Evolutionary conservation across 2,329 filamentous ascomycete species (phyloP), one percentile per base, ranked within the genome.

Genomic region (Malbranchea zuffiana): DNA sequence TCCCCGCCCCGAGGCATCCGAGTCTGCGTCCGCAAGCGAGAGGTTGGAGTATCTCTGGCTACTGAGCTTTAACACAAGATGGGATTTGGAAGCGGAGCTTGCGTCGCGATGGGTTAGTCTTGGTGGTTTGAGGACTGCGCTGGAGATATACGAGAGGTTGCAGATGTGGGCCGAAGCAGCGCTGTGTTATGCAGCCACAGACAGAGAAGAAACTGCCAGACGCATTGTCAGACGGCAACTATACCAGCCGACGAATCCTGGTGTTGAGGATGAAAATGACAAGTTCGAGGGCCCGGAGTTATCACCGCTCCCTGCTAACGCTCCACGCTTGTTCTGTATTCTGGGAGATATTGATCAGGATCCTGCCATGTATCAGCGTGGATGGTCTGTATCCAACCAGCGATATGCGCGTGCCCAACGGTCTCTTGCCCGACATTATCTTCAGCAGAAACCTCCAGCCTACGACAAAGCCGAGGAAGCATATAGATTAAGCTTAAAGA

Each of bases 81-180:
- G 90, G 90, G 85, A 93, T 51, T 72, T 98, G 1, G 90, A 98
- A 55, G 80, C 87, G 0, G 90, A 98, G 55, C 70, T 98, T 10
- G 90, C 90, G 1, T 78, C 84, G 43, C 77, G 86, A n/a, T 98
- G 90, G 90, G 82, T 87, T 0, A 74, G 76, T 32, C 73, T 95
- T 2, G 90, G 90, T 6, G 92, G 86, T 26, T 65, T 98, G 2
- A 72, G 84, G 3, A 93, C 87, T 1, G 90, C 90, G 0, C 71
- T 98, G 1, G 90, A 95, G 43, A 96, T 98, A 43, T 98, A 96
- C 61, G 87, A 94, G 61, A 74, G 90, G 3, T 65, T 98, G 12
- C 78, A 86, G 39, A 79, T 96, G 57, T 96, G 90, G 86, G 83
- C 90, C 1, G 90, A 98, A 61, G 85, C 87, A 3, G 88, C 90